Evolutionary conservation across 1,139 yeast species (phyloP).

Genomic region (Yamadazyma songkhlaensis): DNA sequence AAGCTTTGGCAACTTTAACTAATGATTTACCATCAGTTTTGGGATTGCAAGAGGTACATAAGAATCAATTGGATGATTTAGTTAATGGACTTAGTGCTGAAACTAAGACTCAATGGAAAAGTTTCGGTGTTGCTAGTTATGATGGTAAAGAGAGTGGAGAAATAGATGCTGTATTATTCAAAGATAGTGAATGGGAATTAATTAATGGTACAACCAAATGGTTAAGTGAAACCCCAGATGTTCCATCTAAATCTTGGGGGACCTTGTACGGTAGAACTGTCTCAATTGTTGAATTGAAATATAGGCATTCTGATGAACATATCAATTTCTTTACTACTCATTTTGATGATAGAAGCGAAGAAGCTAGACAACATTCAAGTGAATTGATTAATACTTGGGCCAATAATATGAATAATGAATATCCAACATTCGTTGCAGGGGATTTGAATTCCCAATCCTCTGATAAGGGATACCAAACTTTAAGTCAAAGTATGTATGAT

Average conservation of each 20-base stretch:
- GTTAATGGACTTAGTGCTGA: conserved; percentile 18
- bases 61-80: conserved; percentile 28
- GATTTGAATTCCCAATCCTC: conserved; percentile 15
- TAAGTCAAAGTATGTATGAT: conserved; percentile 23
- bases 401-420: conserved; percentile 22
- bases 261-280: conserved; percentile 44
- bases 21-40: conserved; percentile 21
- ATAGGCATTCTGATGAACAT: conserved; percentile 18
- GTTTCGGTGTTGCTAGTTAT: conserved; percentile 47
- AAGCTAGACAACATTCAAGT: conserved; percentile 31
- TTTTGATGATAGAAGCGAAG: conserved; percentile 39
- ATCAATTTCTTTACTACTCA: conserved; percentile 43
- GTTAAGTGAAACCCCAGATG: conserved; percentile 42
- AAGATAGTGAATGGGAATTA: conserved; percentile 26
- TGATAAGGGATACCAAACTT: conserved; percentile 19
- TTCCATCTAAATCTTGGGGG: conserved; percentile 41
- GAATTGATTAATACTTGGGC: conserved; percentile 31
- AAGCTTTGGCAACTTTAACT: conserved; percentile 13
- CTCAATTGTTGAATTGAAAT: conserved; percentile 33
- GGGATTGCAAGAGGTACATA: conserved; percentile 29
- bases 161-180: conserved; percentile 43
- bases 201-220: conserved; percentile 38
- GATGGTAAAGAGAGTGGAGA: conserved; percentile 45
- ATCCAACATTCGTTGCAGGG: conserved; percentile 34
- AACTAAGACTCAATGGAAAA: conserved; percentile 24